Evolutionary conservation across 495 filamentous ascomycete species (phyloP).

Genomic region (Podospora sp.): DNA sequence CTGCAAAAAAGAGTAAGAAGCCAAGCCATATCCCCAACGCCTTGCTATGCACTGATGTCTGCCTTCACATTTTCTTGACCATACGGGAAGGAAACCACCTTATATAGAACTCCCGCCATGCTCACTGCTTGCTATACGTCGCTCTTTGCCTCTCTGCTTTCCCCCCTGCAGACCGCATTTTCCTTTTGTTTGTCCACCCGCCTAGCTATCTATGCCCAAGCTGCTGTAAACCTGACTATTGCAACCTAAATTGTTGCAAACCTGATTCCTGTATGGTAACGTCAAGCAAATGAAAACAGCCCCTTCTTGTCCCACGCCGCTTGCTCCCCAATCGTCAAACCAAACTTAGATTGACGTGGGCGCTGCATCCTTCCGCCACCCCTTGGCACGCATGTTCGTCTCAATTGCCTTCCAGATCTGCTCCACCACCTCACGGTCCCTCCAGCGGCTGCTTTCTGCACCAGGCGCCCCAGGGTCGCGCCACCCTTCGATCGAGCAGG

Average conservation of each 20-base stretch:
- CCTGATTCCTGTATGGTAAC: not conserved
- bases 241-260: not conserved
- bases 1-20: not conserved
- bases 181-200: not conserved
- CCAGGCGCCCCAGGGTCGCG: slow-evolving; percentile 54
- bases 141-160: not conserved
- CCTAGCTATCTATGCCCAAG: not conserved
- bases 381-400: slow-evolving; percentile 79
- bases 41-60: not conserved
- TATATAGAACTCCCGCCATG: slow-evolving; percentile 1
- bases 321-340: not conserved
- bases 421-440: slow-evolving; percentile 93
- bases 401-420: slow-evolving; percentile 89
- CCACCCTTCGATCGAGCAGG: slow-evolving; percentile 78
- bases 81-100: not conserved
- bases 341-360: slow-evolving; percentile 46
- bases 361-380: slow-evolving; percentile 74
- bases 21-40: not conserved
- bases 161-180: not conserved
- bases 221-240: not conserved
- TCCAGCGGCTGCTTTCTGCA: slow-evolving; percentile 69
- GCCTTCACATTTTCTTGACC: not conserved
- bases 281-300: not conserved
- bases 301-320: not conserved
- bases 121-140: not conserved